Percentiles rank a stretch among this genome's conserved stretches.
These are phyloP conservation scores for Samsoniella hepiali DNA, from an alignment of 2,329 filamentous ascomycete species.

Conservation along the genomic window DNA sequence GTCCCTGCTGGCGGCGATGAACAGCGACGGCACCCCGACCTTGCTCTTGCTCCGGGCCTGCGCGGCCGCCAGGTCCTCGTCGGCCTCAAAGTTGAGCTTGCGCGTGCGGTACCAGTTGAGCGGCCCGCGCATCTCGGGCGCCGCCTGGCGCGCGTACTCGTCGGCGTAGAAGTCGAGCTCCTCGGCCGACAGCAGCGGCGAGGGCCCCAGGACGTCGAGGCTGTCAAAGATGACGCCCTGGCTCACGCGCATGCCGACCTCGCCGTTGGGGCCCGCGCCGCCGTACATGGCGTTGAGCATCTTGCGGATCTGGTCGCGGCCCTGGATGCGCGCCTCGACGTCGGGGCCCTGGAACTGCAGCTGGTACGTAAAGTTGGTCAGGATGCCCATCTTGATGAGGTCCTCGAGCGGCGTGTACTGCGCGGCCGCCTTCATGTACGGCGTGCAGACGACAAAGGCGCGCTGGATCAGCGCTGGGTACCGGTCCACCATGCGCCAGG, in stretches of 20 bases:
- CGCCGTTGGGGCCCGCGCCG: slow-evolving; percentile 54
- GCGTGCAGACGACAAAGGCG: slow-evolving; percentile 79
- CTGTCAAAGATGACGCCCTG: slow-evolving; percentile 64
- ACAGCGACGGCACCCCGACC: slow-evolving; percentile 65
- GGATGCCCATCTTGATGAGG: slow-evolving; percentile 48
- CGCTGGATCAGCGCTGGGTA: slow-evolving; percentile 69
- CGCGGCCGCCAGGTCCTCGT: slow-evolving; percentile 54
- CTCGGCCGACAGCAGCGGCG: slow-evolving; percentile 60
- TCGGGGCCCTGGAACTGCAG: slow-evolving; percentile 70
- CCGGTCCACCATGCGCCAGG: slow-evolving; percentile 72
- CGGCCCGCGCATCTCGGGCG: slow-evolving; percentile 67
- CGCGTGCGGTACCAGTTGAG: slow-evolving; percentile 85
- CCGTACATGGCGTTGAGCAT: slow-evolving; percentile 73
- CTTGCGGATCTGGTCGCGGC: slow-evolving; percentile 60
- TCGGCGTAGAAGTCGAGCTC: slow-evolving; percentile 75
- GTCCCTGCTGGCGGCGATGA: slow-evolving; percentile 71
- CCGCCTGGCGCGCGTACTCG: slow-evolving; percentile 60
- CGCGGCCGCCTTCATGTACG: slow-evolving; percentile 57
- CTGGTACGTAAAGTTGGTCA: slow-evolving; percentile 80
- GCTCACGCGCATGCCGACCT: slow-evolving; percentile 55
- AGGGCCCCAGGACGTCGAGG: slow-evolving; percentile 53
- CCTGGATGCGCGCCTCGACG: slow-evolving; percentile 56
- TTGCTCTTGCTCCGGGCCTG: background rate
- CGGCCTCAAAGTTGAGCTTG: slow-evolving; percentile 64
- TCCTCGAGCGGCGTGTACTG: slow-evolving; percentile 55